Base-by-base conservation (phyloP, 192 early-diverging fungal species). In the Glomus cerebriforme region DNA sequence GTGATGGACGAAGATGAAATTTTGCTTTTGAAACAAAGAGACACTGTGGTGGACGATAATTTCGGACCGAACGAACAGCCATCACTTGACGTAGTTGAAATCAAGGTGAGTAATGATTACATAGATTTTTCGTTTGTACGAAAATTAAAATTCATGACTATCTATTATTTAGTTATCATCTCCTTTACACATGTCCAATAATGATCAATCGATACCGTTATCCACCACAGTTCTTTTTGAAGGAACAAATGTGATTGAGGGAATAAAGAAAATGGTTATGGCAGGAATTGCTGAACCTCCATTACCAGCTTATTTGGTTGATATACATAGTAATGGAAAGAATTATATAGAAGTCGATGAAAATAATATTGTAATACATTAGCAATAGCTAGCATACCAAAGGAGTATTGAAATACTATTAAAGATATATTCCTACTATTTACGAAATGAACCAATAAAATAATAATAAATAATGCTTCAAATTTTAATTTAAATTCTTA, bases 191-290 rank as follows among this genome's bases (percentile, higher is more conserved):
- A 59, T 43, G 13, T 67, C 47, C 7, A 54, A 29, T 69, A 12
- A 65, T 29, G 17, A 32, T 65, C 63, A 32, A 26, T 63, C 76
- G 37, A 29, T 69, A 34, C 71, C 83, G 19, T 79, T 82, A 59
- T 79, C 77, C 7, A 81, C 79, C 19, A 86, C 79, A 58, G 64
- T 86, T 2, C 29, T 75, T 1, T 78, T 86, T 74, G 85, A 86
- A 34, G 85, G 85, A 3, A 32, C 69, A 17, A 86, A 83, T 79
- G 85, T 86, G n/a, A 80, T 83, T 15, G 85, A 86, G 35, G 85
- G 85, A 19, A 43, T 86, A 35, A 86, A 79, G 74, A 75, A 79
- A 32, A 39, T 86, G 67, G 77, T 84, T 43, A 74, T 81, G 1
- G 71, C 80, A 10, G 85, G 83, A 7, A 49, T 84, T 22, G 81